A percentile compares a stretch with the other conserved stretches of the same genome.
phyloP scores from a whole-genome alignment of 2,329 filamentous ascomycete genomes.

The Pseudofabraea citricarpa region DNA sequence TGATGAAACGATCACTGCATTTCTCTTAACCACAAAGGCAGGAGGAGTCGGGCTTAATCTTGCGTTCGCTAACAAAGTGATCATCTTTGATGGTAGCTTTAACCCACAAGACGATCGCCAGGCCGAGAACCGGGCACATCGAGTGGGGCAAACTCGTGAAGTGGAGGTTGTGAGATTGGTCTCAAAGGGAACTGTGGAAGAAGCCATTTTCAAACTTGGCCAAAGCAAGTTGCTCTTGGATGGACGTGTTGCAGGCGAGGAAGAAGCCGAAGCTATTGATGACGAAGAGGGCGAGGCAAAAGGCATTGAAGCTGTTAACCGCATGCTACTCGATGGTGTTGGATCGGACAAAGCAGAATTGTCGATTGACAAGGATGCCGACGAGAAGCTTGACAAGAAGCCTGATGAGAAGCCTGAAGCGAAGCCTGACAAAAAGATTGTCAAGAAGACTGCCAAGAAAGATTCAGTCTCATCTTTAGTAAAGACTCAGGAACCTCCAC shows the following conservation, averaged over 20 bases:
- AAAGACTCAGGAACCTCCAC: no score
- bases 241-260: slow-evolving; percentile 60
- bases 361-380: slow-evolving; percentile 6
- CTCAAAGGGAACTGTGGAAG: slow-evolving; percentile 78
- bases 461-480: no score
- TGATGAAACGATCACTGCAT: slow-evolving; percentile 75
- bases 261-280: slow-evolving; percentile 40
- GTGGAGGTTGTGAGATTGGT: slow-evolving; percentile 89
- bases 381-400: slow-evolving; percentile 5
- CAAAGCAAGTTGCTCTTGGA: slow-evolving; percentile 92
- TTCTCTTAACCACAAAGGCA: slow-evolving; percentile 87
- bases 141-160: slow-evolving; percentile 83
- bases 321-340: slow-evolving; percentile 24
- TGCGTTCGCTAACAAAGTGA: slow-evolving; percentile 91
- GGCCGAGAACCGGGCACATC: slow-evolving; percentile 93
- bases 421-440: no score
- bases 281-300: slow-evolving; percentile 26
- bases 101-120: slow-evolving; percentile 99
- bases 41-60: slow-evolving; percentile 97
- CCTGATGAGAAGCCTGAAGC: no score
- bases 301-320: slow-evolving; percentile 19
- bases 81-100: slow-evolving; percentile 96
- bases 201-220: slow-evolving; percentile 86
- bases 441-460: no score
- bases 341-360: neutral